Evolutionary conservation across 768 basidiomycete species (phyloP).

Genomic region (Trametes elegans): DNA sequence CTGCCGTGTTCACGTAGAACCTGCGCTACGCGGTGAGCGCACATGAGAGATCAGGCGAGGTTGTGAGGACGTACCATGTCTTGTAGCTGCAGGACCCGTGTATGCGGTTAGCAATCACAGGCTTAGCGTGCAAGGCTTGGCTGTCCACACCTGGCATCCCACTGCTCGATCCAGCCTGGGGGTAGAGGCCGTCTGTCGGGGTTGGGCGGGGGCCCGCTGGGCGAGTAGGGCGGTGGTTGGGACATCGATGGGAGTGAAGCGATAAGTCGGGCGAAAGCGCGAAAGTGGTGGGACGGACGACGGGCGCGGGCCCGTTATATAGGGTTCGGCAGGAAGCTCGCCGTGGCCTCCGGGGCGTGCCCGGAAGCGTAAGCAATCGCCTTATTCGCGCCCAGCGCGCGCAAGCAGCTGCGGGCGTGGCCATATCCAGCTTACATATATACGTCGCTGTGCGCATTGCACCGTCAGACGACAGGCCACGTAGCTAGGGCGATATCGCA

Average conservation of each 20-base stretch:
- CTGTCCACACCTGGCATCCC: slow-evolving; percentile 65
- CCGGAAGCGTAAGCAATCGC: slow-evolving; percentile 9
- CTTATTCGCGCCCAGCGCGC: neutral
- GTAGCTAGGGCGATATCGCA: neutral
- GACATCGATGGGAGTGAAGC: slow-evolving; percentile 35
- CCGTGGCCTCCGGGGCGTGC: slow-evolving; percentile 12
- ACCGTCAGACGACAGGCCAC: neutral
- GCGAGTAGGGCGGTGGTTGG: slow-evolving; percentile 39
- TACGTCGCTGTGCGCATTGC: neutral
- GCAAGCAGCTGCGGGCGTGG: slow-evolving; percentile 2
- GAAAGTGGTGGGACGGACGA: slow-evolving; percentile 9
- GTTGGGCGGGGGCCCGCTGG: slow-evolving; percentile 23
- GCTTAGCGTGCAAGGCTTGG: no score
- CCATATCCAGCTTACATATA: slow-evolving; percentile 11
- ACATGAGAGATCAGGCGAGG: neutral
- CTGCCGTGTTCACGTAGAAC: slow-evolving; percentile 74
- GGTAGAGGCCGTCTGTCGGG: slow-evolving; percentile 59
- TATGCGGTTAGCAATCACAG: no score
- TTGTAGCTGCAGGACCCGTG: slow-evolving; percentile 46
- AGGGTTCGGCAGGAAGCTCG: slow-evolving; percentile 9
- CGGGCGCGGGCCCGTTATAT: slow-evolving; percentile 14
- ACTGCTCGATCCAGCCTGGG: slow-evolving; percentile 67
- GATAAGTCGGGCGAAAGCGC: slow-evolving; percentile 7
- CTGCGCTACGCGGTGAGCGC: slow-evolving; percentile 33
- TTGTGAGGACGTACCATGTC: slow-evolving; percentile 49